These are phyloP conservation scores for Aspergillus pseudonomiae DNA, from an alignment of 2,329 filamentous ascomycete genomes.

Conservation along the genomic window DNA sequence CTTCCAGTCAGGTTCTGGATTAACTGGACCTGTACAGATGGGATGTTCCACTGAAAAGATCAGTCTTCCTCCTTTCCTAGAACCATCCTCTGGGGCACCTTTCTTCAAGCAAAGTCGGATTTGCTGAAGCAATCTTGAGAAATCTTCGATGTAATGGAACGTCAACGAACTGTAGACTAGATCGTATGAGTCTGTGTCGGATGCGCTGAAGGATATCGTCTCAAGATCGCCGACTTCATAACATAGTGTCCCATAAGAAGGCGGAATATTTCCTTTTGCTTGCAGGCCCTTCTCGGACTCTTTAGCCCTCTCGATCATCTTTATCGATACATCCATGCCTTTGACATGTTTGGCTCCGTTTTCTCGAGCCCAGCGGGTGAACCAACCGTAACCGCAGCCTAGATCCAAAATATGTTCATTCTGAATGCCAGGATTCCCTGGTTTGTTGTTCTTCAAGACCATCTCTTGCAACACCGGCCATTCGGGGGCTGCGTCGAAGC, in stretches of 20 bases:
- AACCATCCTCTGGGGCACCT: neutral
- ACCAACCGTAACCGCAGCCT: conserved; percentile 54
- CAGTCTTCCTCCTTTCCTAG: neutral
- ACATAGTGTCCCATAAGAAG: neutral
- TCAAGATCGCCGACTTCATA: conserved; percentile 9
- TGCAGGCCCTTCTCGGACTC: conserved; percentile 11
- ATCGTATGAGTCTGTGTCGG: conserved; percentile 32
- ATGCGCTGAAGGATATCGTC: neutral
- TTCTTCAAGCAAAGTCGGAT: neutral
- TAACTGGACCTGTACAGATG: conserved; percentile 33
- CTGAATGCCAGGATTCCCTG: neutral
- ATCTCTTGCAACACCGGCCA: conserved; percentile 49
- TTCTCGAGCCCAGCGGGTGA: conserved; percentile 47
- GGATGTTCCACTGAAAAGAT: conserved; percentile 52
- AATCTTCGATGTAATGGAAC: conserved; percentile 46
- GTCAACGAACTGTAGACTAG: conserved; percentile 47
- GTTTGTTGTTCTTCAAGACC: conserved; percentile 35
- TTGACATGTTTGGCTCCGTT: conserved; percentile 41
- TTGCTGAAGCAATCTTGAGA: conserved; percentile 34
- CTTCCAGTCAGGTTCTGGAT: conserved; percentile 41
- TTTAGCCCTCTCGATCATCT: conserved; percentile 47
- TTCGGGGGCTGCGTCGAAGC: conserved; percentile 47
- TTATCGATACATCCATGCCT: conserved; percentile 48
- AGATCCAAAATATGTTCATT: conserved; percentile 47
- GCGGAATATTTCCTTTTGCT: neutral